Evolutionary conservation across 768 basidiomycete species (phyloP).

Genomic region (Lactarius indigo): DNA sequence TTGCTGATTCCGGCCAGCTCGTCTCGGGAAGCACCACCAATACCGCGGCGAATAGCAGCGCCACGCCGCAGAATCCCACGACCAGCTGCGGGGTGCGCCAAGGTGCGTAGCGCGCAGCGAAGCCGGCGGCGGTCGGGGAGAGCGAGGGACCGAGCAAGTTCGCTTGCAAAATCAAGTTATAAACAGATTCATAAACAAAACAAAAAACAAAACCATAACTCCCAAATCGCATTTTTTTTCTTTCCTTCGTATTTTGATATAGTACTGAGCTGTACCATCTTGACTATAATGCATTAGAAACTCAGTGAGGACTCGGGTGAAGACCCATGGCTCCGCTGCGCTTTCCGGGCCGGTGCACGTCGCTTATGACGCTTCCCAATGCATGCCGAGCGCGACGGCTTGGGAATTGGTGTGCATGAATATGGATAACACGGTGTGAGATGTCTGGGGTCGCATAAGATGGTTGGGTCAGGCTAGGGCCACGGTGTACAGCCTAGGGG

Average conservation of each 20-base stretch:
- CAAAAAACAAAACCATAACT: conserved; percentile 29
- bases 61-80: conserved; percentile 40
- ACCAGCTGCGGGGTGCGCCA: conserved; percentile 59
- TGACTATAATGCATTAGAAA: neutral
- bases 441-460: neutral
- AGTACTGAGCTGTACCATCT: no score
- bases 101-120: conserved; percentile 55
- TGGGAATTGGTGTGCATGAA: conserved; percentile 7
- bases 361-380: conserved; percentile 48
- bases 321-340: conserved; percentile 57
- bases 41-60: conserved; percentile 41
- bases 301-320: conserved; percentile 47
- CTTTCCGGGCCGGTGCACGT: conserved; percentile 64
- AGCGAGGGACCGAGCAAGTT: conserved; percentile 56
- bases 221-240: conserved; percentile 39
- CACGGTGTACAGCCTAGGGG: no score
- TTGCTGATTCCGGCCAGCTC: conserved; percentile 59
- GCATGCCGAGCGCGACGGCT: no score
- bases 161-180: no score
- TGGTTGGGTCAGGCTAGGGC: no score
- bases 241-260: neutral
- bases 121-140: conserved; percentile 57
- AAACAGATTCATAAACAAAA: no score
- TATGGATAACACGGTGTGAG: conserved; percentile 46
- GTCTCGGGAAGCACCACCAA: conserved; percentile 60